Conservation (phyloP, 164 flowering plant genomes). For the Vitis rotundifolia region DNA sequence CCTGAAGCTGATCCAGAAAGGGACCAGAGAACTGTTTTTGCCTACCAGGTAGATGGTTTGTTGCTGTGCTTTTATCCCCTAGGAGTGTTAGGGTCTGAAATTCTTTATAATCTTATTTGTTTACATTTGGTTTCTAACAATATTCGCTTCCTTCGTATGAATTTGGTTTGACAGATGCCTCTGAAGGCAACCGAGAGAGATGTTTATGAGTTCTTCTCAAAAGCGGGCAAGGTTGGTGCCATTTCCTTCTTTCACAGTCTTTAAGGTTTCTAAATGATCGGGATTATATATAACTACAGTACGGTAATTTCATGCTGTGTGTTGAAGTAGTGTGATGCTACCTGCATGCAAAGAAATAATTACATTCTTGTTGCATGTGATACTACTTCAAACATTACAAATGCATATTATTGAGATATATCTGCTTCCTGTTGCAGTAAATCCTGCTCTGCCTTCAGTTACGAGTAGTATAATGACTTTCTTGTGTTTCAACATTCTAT, state of each 20-base stretch:
- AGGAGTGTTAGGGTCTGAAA: not conserved
- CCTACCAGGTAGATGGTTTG: slow-evolving; percentile 74
- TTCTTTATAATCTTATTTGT: not conserved
- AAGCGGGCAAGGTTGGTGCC: slow-evolving; percentile 88
- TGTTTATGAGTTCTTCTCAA: slow-evolving; percentile 90
- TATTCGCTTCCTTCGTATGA: not conserved
- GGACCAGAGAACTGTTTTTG: slow-evolving; percentile 98
- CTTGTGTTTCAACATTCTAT: slow-evolving; percentile 38
- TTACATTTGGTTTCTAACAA: slow-evolving; percentile 1
- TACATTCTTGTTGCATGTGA: slow-evolving; percentile 22
- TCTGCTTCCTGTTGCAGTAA: slow-evolving; percentile 43
- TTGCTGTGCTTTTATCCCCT: not conserved
- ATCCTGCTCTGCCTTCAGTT: slow-evolving; percentile 35
- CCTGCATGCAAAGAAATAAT: not conserved
- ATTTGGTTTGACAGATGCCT: slow-evolving; percentile 67
- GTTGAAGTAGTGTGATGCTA: too few species aligned
- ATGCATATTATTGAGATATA: slow-evolving; percentile 37
- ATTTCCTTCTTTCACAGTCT: slow-evolving; percentile 4
- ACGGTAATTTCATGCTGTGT: too few species aligned
- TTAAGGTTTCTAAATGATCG: not conserved
- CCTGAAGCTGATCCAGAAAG: slow-evolving; percentile 99
- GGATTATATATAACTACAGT: slow-evolving; percentile 1
- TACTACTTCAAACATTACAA: slow-evolving; percentile 18
- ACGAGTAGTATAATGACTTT: slow-evolving; percentile 34
- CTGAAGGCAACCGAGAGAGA: slow-evolving; percentile 90